Base-by-base conservation (phyloP, 768 basidiomycete species). In the Boletus tomentosulus region DNA sequence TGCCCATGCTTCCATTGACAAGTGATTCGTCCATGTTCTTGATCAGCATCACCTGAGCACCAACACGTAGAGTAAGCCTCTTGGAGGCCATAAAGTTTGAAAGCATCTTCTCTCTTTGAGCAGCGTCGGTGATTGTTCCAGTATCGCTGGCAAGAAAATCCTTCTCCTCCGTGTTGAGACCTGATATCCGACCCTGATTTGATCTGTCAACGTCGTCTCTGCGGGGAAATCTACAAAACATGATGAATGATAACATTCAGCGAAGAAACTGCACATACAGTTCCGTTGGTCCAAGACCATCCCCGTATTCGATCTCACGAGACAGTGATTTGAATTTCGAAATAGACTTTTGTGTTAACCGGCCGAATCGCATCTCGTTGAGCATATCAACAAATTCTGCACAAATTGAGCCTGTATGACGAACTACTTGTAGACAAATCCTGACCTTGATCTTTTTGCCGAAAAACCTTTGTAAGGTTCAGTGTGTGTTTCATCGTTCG, bases 281-380 rank as follows among this genome's bases (percentile, higher is more conserved):
- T 71, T 98, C 97, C 2, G 97, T 98, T 2, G 96, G 84, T 33
- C 81, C 87, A 15, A 97, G 76, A 0, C 87, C 91, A 62, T 97
- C 93, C 9, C 81, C 78, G 60, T 92, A 94, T 3, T 73, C 54
- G 19, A 95, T 83, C n/a, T 76, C 69, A 33, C 94, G 76, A 2
- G 82, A 78, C n/a, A 98, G 75, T 1, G 72, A 73, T 59, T 69
- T 80, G 76, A 98, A 98, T 51, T 78, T 84, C 31, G 64, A 52
- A 55, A 93, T 85, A 0, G 93, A 94, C 22, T 74, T 72, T 3
- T 64, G 56, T 1, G 84, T 79, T 31, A 98, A 71, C 16, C 61
- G 73, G 3, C 97, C 97, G 61, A 92, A 96, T 15, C 97, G 84
- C 97, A 98, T 98, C 69, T 98, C 94, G 66, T 98, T 99, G 48